Evolutionary conservation across 2,329 filamentous ascomycete species (phyloP), one percentile per base, ranked within the genome.

Genomic region (Penicillium brevicompactum): DNA sequence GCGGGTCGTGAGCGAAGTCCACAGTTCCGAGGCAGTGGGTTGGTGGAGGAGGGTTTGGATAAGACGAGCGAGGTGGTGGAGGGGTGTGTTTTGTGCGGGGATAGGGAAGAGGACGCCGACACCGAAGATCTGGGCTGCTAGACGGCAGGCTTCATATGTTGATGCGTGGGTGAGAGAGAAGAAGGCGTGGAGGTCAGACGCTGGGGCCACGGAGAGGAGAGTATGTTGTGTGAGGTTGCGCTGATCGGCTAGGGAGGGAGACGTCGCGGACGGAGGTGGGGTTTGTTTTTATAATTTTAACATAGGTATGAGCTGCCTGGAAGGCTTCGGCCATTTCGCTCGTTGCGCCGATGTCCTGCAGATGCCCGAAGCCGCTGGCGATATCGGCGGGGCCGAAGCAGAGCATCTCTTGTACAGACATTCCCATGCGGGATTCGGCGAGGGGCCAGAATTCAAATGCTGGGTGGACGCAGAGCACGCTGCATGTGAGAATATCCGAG

Each of bases 41-140:
- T 64, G 51, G 5, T 62, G 40, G 6, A 77, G 59, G 8, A 66
- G 57, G 2, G 52, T 49, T 16, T 65, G 62, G 11, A 76, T 55
- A 32, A 67, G 60, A 1, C 55, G 52, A 1, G 69, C 66, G 2
- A 77, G 63, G 13, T 52, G 54, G 2, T 60, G 53, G 5, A 76
- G 70, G 0, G 74, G 74, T 1, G 71, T 68, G 16, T 70, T 74
- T 30, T 72, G 69, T 2, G 67, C 66, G 2, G 75, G 74, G 0
- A 77, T 62, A 11, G 75, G 75, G 55, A 75, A 75, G 31, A 76
- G 61, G 6, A 76, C 70, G 9, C 74, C 68, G 21, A 75, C 67
- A 48, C 70, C 68, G 59, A 72, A 76, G 13, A 76, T 64, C 3
- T 74, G 56, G 1, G 66, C 69, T 3, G 71, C 69, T 4, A 77